Evolutionary conservation across 1,284 basidiomycete genomes (phyloP).

Genomic region (Ustilago loliicola): DNA sequence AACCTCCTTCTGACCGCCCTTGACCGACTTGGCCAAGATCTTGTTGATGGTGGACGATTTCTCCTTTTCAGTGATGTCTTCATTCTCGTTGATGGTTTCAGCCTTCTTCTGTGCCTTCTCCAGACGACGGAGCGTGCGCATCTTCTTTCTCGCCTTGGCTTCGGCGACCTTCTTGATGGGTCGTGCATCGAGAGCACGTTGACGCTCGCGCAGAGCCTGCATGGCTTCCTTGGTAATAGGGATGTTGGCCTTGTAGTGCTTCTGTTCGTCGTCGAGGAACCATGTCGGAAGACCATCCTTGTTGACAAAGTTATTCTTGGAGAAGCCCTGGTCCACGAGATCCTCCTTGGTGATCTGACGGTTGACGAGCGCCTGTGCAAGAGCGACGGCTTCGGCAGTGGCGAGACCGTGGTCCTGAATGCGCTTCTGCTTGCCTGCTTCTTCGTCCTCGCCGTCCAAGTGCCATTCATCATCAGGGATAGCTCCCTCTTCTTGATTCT

Average conservation of each 20-base stretch:
- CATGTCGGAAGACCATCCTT: conserved; percentile 92
- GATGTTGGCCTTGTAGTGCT: conserved; percentile 92
- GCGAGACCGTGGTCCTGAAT: conserved; percentile 85
- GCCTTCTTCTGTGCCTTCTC: conserved; percentile 97
- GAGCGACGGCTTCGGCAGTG: conserved; percentile 90
- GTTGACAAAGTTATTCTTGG: conserved; percentile 84
- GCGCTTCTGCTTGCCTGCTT: conserved; percentile 79
- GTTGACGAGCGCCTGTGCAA: conserved; percentile 94
- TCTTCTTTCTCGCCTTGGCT: conserved; percentile 97
- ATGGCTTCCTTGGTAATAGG: conserved; percentile 98
- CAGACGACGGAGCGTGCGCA: conserved; percentile 84
- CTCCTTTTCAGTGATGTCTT: conserved; percentile 82
- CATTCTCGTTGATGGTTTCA: conserved; percentile 89
- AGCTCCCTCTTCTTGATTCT: conserved; percentile 76
- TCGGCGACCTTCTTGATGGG: conserved; percentile 99
- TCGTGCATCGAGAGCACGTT: conserved; percentile 92
- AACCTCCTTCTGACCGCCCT: conserved; percentile 77
- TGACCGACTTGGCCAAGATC: conserved; percentile 79
- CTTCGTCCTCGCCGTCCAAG: conserved; percentile 79
- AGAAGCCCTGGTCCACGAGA: conserved; percentile 95
- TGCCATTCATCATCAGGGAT: conserved; percentile 86
- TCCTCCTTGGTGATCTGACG: conserved; percentile 88
- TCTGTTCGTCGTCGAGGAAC: conserved; percentile 97
- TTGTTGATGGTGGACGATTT: conserved; percentile 95
- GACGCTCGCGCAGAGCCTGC: conserved; percentile 84